Evolutionary conservation across 2,329 filamentous ascomycete species (phyloP), one percentile per base, ranked within the genome.

Genomic region (Fusarium sambucinum): DNA sequence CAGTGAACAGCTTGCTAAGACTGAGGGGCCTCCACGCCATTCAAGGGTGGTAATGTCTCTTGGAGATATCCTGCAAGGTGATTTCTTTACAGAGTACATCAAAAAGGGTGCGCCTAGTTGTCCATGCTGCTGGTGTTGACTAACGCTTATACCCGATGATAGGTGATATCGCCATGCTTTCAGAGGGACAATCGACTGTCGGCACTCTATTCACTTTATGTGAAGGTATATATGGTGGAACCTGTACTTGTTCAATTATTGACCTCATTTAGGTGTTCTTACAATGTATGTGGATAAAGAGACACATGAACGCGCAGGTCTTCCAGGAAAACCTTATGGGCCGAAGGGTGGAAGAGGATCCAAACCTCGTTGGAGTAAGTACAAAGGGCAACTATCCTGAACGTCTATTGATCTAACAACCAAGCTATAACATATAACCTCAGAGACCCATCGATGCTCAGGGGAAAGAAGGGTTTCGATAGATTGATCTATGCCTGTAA

Each of bases 121-220:
- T 5, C 42, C 2, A 6, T 14, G 17, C 21, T 19, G 2, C 6
- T 9, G 5, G 16, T 32, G 25, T 44, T 23, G 52, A 17, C 67
- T 55, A 33, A 62, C 17, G 32, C 14, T 25, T 47, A 25, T 52
- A 21, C 14, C 10, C 13, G 8, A 6, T 30, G 6, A 4, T 61
- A 94, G 93, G 93, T 7, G 90, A 93, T 75, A 82, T 96, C 48
- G 78, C 92, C 70, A 92, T 98, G 91, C 85, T 97, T 3, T 97
- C 94, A 0, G 87, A 94, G 77, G 94, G 93, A 14, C 86, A 86
- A 32, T 82, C 86, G 10, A 89, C 88, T 4, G 84, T 90, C 4
- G 91, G 94, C 73, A 92, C 92, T 71, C 83, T 90, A 4, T 95
- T 93, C 76, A 86, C 86, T 0, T 80, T 98, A 2, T 84, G 81